These are phyloP conservation scores for Barnettozyma pratensis DNA, from an alignment of 805 yeast genomes.

Conservation along the genomic window DNA sequence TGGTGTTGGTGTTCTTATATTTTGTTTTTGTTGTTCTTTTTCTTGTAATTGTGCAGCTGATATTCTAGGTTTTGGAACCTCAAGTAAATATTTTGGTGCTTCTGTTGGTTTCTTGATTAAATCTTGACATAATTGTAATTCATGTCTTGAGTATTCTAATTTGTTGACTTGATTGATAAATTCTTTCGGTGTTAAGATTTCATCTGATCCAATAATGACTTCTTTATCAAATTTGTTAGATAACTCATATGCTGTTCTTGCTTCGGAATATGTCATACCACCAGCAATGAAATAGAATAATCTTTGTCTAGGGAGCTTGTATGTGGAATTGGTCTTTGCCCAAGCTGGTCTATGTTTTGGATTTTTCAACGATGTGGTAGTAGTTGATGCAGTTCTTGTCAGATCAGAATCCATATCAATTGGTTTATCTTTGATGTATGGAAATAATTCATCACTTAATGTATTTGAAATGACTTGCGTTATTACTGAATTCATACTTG, in stretches of 20 bases:
- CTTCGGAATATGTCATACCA: slow-evolving; percentile 81
- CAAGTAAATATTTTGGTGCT: slow-evolving; percentile 32
- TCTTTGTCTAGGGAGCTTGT: slow-evolving; percentile 50
- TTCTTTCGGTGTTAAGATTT: slow-evolving; percentile 50
- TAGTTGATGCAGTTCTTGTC: slow-evolving; percentile 27
- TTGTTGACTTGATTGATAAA: slow-evolving; percentile 35
- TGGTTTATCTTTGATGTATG: slow-evolving; percentile 74
- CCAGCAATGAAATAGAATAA: slow-evolving; percentile 83
- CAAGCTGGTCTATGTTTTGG: slow-evolving; percentile 72
- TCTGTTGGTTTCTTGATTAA: slow-evolving; percentile 26
- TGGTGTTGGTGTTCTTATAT: not conserved
- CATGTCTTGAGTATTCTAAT: slow-evolving; percentile 31
- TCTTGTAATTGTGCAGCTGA: slow-evolving; percentile 8
- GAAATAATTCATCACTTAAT: slow-evolving; percentile 57
- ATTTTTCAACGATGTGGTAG: slow-evolving; percentile 56
- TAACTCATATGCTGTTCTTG: slow-evolving; percentile 69
- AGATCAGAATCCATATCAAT: slow-evolving; percentile 36
- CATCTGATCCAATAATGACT: slow-evolving; percentile 77
- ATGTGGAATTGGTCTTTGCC: slow-evolving; percentile 45
- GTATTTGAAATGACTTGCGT: slow-evolving; percentile 45
- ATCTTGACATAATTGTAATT: slow-evolving; percentile 40
- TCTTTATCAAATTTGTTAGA: slow-evolving; percentile 60
- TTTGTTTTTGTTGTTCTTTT: slow-evolving; percentile 5
- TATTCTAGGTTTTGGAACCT: slow-evolving; percentile 6
- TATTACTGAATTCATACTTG: slow-evolving; percentile 59